Conservation (phyloP, 768 basidiomycete species). For the Psilocybe subaeruginosa region DNA sequence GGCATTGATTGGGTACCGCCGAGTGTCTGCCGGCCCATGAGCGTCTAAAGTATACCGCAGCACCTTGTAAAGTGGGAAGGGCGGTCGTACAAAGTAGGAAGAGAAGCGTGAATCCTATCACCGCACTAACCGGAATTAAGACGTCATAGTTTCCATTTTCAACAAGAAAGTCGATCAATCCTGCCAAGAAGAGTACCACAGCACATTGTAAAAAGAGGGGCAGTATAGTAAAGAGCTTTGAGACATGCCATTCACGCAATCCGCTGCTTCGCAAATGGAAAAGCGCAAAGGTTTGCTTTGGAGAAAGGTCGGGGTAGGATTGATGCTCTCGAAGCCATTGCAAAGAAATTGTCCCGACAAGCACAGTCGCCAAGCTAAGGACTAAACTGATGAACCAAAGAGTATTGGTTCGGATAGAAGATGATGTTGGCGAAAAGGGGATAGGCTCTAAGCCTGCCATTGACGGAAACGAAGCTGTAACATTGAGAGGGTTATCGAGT, state of each 20-base stretch:
- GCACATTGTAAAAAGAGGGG: conserved; percentile 30
- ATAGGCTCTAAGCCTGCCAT: not conserved
- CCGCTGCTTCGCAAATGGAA: conserved; percentile 30
- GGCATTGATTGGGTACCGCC: conserved; percentile 18
- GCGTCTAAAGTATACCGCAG: not conserved
- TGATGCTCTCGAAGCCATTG: conserved; percentile 23
- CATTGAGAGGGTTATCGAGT: not conserved
- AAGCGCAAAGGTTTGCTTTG: conserved; percentile 12
- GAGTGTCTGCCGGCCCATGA: not conserved
- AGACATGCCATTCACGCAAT: conserved; percentile 28
- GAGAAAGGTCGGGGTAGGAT: conserved; percentile 7
- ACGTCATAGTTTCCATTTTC: conserved; percentile 20
- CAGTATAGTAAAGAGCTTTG: conserved; percentile 25
- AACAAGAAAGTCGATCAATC: conserved; percentile 27
- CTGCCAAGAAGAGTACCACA: conserved; percentile 30
- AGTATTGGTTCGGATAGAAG: conserved; percentile 15
- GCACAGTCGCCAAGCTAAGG: conserved; percentile 16
- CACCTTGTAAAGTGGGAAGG: conserved; percentile 19
- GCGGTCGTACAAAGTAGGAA: conserved; percentile 18
- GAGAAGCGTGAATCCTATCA: conserved; percentile 18
- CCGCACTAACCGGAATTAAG: conserved; percentile 15
- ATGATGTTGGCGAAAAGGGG: conserved; percentile 1
- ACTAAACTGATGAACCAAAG: conserved; percentile 20
- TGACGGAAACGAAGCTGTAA: not conserved
- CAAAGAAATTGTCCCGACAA: conserved; percentile 16